Evolutionary conservation across 163 green algal species (phyloP).

Genomic region (Picocystis sp.): DNA sequence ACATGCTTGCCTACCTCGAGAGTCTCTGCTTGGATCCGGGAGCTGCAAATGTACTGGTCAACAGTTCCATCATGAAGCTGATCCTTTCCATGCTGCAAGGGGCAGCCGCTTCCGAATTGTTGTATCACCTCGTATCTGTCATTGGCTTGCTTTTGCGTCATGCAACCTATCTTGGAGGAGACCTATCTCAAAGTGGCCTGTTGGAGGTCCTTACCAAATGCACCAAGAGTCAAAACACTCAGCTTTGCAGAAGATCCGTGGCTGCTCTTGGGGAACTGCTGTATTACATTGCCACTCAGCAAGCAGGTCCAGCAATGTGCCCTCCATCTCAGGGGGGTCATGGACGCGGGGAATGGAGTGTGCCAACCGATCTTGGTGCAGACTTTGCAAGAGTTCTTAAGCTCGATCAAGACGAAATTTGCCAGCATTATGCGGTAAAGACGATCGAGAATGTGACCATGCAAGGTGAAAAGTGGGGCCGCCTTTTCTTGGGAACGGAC

Average conservation of each 20-base stretch:
- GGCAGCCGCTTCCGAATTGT: conserved; percentile 32
- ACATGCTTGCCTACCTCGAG: conserved; percentile 77
- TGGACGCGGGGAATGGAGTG: conserved; percentile 4
- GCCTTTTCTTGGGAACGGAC: conserved; percentile 36
- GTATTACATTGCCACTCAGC: conserved; percentile 82
- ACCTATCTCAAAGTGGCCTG: conserved; percentile 36
- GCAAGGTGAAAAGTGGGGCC: conserved; percentile 51
- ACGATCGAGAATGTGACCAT: conserved; percentile 77
- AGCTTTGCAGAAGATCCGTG: conserved; percentile 39
- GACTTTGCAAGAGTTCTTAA: conserved; percentile 33
- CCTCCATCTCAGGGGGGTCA: neutral
- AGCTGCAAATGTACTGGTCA: conserved; percentile 66
- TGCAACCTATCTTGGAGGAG: conserved; percentile 60
- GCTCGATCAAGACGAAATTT: conserved; percentile 61
- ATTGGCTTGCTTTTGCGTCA: conserved; percentile 69
- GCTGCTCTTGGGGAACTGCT: conserved; percentile 79
- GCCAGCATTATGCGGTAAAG: conserved; percentile 81
- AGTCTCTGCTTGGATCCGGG: conserved; percentile 49
- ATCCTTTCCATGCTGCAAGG: conserved; percentile 43
- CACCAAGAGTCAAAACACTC: conserved; percentile 25
- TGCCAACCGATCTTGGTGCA: neutral
- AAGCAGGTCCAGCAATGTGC: conserved; percentile 20
- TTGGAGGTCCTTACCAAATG: conserved; percentile 51
- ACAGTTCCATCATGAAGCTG: conserved; percentile 39
- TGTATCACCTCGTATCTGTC: conserved; percentile 45